phyloP scores from a whole-genome alignment of 2,329 filamentous ascomycete species.

The Alternaria sp. region DNA sequence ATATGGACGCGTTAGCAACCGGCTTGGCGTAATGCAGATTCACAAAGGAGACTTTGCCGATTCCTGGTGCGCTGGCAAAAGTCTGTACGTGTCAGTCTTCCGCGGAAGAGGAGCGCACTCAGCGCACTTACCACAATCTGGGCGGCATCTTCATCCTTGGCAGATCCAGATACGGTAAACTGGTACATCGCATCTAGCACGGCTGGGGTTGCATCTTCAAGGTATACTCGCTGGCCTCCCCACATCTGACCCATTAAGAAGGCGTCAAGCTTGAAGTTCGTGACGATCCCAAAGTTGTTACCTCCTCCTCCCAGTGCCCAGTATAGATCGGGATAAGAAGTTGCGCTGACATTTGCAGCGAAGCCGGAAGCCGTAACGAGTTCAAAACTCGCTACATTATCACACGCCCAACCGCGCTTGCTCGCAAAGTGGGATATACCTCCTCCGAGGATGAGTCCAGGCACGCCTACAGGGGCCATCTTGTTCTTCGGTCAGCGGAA shows the following conservation, averaged over 20 bases:
- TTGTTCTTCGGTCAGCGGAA: not conserved
- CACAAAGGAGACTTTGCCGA: conserved; percentile 29
- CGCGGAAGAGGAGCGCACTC: no score
- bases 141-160: conserved; percentile 30
- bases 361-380: conserved; percentile 29
- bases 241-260: conserved; percentile 36
- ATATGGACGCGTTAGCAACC: conserved; percentile 34
- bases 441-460: conserved; percentile 41
- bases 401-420: conserved; percentile 36
- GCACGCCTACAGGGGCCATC: conserved; percentile 37
- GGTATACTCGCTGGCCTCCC: conserved; percentile 31
- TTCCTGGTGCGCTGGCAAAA: conserved; percentile 30
- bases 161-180: conserved; percentile 22
- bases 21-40: conserved; percentile 39
- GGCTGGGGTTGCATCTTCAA: conserved; percentile 15
- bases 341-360: conserved; percentile 16
- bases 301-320: conserved; percentile 47
- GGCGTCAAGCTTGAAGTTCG: conserved; percentile 34
- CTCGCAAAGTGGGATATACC: conserved; percentile 35
- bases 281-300: conserved; percentile 46
- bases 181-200: conserved; percentile 29
- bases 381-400: conserved; percentile 40
- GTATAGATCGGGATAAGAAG: conserved; percentile 51
- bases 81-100: conserved; percentile 19
- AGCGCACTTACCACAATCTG: conserved; percentile 28